These are phyloP conservation scores for Mortierella sp. DNA, from an alignment of 371 early-diverging fungal genomes.

Conservation along the genomic window DNA sequence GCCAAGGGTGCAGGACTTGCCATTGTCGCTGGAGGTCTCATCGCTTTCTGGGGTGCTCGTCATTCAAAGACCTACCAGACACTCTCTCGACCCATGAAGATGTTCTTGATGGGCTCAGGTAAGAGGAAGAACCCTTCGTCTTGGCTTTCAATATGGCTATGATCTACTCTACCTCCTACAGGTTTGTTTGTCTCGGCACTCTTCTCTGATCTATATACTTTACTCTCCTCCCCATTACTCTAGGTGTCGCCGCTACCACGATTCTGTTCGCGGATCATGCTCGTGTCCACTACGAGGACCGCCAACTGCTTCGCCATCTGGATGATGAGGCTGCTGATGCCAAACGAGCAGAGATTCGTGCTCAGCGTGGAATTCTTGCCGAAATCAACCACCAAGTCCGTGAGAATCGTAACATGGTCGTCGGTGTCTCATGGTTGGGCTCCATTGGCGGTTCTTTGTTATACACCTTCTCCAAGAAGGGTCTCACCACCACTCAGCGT, in stretches of 20 bases:
- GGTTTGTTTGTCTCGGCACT: too few species aligned
- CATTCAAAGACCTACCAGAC: conserved; percentile 42
- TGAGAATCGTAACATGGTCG: conserved; percentile 59
- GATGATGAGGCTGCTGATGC: conserved; percentile 50
- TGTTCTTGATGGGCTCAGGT: conserved; percentile 50
- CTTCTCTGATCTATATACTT: too few species aligned
- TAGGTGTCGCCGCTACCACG: conserved; percentile 48
- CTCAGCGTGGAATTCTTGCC: conserved; percentile 40
- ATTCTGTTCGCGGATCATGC: conserved; percentile 50
- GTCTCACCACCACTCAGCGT: conserved; percentile 76
- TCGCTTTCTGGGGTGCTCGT: conserved; percentile 37
- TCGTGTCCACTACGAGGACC: conserved; percentile 53
- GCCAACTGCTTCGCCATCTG: conserved; percentile 48
- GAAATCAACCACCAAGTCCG: conserved; percentile 53
- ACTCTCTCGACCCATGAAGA: conserved; percentile 43
- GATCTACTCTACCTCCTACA: too few species aligned
- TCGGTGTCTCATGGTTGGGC: conserved; percentile 77
- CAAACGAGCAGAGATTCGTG: conserved; percentile 48
- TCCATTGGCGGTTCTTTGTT: conserved; percentile 75
- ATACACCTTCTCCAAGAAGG: conserved; percentile 73
- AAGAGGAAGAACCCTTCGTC: background rate
- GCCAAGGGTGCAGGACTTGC: conserved; percentile 54
- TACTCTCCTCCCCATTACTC: background rate
- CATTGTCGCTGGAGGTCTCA: conserved; percentile 45
- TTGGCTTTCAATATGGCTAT: too few species aligned